Conservation (phyloP, 805 yeast genomes). For the Blastobotrys attinorum region DNA sequence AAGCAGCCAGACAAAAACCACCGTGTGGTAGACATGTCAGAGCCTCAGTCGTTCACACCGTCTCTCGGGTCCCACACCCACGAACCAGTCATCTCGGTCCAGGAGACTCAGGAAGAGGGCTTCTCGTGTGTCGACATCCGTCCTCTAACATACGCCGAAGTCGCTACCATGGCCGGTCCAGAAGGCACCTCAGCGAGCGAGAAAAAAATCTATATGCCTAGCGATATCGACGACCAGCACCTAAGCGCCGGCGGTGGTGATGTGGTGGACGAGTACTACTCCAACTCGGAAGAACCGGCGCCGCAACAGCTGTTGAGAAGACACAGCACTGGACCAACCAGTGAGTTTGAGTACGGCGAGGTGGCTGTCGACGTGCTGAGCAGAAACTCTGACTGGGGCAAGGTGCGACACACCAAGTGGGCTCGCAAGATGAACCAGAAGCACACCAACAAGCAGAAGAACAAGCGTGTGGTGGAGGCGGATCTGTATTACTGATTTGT, state of each 20-base stretch:
- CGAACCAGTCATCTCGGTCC: slow-evolving; percentile 8
- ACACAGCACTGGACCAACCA: too few relatives aligned
- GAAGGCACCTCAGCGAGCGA: neutral
- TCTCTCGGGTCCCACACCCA: neutral
- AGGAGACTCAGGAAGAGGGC: slow-evolving; percentile 29
- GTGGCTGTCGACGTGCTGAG: neutral
- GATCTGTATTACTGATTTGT: too few relatives aligned
- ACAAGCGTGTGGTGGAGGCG: neutral
- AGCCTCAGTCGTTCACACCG: neutral
- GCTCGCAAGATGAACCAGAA: neutral
- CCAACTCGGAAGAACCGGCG: too few relatives aligned
- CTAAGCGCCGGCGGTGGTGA: too few relatives aligned
- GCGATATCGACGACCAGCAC: too few relatives aligned
- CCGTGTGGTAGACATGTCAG: neutral
- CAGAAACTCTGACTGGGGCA: neutral
- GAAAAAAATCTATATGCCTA: too few relatives aligned
- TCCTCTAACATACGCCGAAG: slow-evolving; percentile 47
- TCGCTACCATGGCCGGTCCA: slow-evolving; percentile 28
- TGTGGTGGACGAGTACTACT: too few relatives aligned
- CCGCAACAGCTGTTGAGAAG: too few relatives aligned
- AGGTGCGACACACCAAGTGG: neutral
- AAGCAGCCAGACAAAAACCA: neutral
- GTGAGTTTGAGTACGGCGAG: slow-evolving; percentile 1
- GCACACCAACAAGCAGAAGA: neutral
- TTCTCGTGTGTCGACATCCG: slow-evolving; percentile 41